Evolutionary conservation across 169 alveolate species (phyloP), one percentile per base, ranked within the genome.

Genomic region (Cryptosporidium canis): DNA sequence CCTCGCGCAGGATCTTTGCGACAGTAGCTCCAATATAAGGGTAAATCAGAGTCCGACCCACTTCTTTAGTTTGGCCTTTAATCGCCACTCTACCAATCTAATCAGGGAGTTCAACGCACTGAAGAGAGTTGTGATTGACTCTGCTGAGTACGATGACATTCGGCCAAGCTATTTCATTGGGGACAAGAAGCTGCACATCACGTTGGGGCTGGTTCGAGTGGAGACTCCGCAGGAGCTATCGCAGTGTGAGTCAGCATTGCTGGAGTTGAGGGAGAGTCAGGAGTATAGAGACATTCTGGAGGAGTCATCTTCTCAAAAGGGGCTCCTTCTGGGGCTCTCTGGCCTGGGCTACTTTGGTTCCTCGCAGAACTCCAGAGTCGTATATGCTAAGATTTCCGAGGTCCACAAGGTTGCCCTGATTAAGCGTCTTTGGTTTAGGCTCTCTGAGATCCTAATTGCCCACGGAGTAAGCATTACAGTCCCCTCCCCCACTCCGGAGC

Each of bases 331-430:
- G 18, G 61, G 16, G 33, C 27, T 77, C 55, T 43, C 55, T 7
- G 87, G 87, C 5, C 18, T 77, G 11, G 51, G 61, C 6, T 58
- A 27, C n/a, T 77, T 77, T 77, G 87, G 87, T 3, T 39, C 70
- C 24, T 29, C 72, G 12, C 14, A 77, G 4, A 77, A 58, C 6
- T 4, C 87, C 7, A 56, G 58, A 77, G 87, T 77, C 0, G 33
- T 77, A 58, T 77, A 58, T 77, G 58, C 77, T 3, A 61, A 41
- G 27, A 31, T 77, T 27, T 24, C 33, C 2, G 72, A 77, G 8
- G 18, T 58, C 37, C 56, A 77, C 8, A 77, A 58, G 58, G 43
- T 58, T 8, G 47, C 61, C 3, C 6, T 77, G 21, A 24, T 77
- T 43, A 77, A 61, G 29, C 70, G 72, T 1, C 72, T 77, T 35